phyloP scores from a whole-genome alignment of 2,329 filamentous ascomycete species.

The Fusarium stilboides region DNA sequence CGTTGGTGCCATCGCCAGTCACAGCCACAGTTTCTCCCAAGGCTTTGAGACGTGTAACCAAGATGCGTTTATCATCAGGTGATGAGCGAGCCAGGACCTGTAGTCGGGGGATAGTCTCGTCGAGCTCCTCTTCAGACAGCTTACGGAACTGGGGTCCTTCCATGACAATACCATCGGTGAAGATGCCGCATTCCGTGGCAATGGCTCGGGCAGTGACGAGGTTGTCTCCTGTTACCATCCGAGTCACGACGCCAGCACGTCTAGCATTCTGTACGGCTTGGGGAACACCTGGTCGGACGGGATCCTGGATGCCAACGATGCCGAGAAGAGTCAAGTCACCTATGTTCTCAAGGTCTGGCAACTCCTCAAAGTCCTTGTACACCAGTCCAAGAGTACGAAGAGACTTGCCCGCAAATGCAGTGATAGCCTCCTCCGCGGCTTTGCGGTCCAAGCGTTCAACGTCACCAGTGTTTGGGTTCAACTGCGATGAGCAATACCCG shows the following conservation, averaged over 20 bases:
- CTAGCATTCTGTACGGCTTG: constrained; percentile 82
- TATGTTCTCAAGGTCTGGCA: constrained; percentile 69
- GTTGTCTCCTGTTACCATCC: constrained; percentile 91
- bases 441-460: constrained; percentile 64
- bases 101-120: constrained; percentile 76
- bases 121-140: constrained; percentile 75
- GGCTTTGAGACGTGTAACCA: constrained; percentile 80
- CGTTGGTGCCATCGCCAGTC: constrained; percentile 87
- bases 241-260: constrained; percentile 81
- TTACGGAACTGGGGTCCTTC: constrained; percentile 85
- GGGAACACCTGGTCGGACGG: constrained; percentile 79
- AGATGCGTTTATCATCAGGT: constrained; percentile 81
- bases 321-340: constrained; percentile 74
- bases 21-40: constrained; percentile 84
- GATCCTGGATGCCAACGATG: constrained; percentile 83
- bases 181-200: constrained; percentile 83
- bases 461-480: constrained; percentile 62
- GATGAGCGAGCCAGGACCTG: constrained; percentile 82
- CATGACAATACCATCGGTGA: constrained; percentile 79
- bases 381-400: constrained; percentile 88
- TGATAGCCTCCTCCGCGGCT: constrained; percentile 75
- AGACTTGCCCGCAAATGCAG: constrained; percentile 83
- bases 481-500: constrained; percentile 64
- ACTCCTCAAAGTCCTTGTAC: constrained; percentile 82
- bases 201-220: constrained; percentile 84